Conservation (phyloP, 257 asterid genomes). For the Leonotis leonurus region DNA sequence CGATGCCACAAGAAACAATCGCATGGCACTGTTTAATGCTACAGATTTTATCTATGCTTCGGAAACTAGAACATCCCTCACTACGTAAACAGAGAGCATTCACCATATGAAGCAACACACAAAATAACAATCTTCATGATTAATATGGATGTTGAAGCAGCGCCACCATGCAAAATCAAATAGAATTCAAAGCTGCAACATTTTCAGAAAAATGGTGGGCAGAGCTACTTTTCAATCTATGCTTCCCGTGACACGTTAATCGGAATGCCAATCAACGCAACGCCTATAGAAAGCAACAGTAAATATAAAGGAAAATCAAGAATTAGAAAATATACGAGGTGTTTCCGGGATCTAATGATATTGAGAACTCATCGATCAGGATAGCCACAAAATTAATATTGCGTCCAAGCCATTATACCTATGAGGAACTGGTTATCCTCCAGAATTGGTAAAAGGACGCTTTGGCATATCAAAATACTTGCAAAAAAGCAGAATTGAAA, state of each 20-base stretch:
- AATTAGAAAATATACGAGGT: conserved; percentile 35
- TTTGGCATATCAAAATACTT: neutral
- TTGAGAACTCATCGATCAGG: conserved; percentile 50
- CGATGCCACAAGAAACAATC: neutral
- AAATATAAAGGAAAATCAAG: neutral
- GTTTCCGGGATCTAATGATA: conserved; percentile 77
- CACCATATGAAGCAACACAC: conserved; percentile 33
- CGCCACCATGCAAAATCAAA: neutral
- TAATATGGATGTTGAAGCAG: conserved; percentile 13
- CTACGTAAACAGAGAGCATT: neutral
- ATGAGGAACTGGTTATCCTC: conserved; percentile 49
- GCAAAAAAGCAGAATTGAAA: neutral
- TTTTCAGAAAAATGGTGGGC: neutral
- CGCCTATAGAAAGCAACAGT: conserved; percentile 26
- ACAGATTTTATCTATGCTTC: conserved; percentile 26
- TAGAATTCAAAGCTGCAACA: neutral
- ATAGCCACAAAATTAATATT: conserved; percentile 45
- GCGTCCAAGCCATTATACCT: conserved; percentile 82
- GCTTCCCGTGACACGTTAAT: conserved; percentile 33
- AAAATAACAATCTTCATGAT: neutral
- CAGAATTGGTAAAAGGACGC: conserved; percentile 86
- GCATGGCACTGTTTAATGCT: conserved; percentile 29
- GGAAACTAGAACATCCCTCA: conserved; percentile 32
- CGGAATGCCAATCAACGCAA: conserved; percentile 26
- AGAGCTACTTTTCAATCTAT: neutral